Base-by-base conservation (phyloP, 1,284 basidiomycete genomes). In the Tilletia horrida region DNA sequence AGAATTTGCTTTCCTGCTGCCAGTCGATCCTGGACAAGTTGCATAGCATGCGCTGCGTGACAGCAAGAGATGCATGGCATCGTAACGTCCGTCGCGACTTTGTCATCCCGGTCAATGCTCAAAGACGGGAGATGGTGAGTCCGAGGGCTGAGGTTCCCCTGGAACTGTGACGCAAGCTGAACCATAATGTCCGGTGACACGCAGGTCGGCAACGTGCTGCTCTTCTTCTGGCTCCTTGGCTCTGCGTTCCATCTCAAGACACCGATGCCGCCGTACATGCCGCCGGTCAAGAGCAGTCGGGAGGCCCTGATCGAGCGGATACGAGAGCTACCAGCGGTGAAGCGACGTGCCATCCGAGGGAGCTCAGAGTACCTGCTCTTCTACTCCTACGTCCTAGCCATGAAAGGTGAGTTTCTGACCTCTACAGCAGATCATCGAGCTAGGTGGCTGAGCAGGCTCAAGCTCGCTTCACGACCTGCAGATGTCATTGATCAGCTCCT, bases 1-100 rank as follows among this genome's bases (percentile, higher is more conserved):
- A 90, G 7, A 87, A 88, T 8, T 89, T 97, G 67, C 84, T 98
- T 78, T 88, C 89, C 0, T 90, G 89, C 74, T 85, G 94, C 73
- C 95, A 97, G 81, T 89, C 88, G 3, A 93, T 97, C 71, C 84
- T 84, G 16, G 83, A 84, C 69, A 78, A 79, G 78, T 84, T 98
- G 67, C 95, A 97, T 81, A 91, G 90, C 74, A 95, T 97, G 90
- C 88, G 93, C 50, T 94, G 92, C 78, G 93, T 97, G 11, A 96
- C 92, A 2, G 91, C 91, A 0, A 87, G 92, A 31, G 90, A 93
- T 79, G 93, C 95, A 83, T 97, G 93, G 93, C 91, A 74, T 44
- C 81, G 91, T 87, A 87, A 85, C 64, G 90, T 97, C 27, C 86
- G 91, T 48, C 68, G 71, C 3, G 76, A 77, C 64, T 97, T 96